Conservation (phyloP, 257 asterid species). For the Nicotiana benthamiana region DNA sequence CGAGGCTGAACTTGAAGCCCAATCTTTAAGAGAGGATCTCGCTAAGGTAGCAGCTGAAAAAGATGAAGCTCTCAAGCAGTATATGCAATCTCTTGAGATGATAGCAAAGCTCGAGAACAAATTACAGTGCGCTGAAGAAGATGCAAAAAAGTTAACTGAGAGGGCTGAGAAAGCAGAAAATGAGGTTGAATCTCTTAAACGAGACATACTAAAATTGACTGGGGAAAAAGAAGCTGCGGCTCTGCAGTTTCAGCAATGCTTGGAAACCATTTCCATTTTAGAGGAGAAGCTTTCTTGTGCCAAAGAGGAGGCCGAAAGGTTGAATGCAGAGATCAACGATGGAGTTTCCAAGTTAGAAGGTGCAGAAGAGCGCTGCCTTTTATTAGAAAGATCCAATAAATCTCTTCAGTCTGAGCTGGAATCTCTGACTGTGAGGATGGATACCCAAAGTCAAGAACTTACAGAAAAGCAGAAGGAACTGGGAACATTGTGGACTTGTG, state of each 20-base stretch:
- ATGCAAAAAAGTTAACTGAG: conserved; percentile 43
- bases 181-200: conserved; percentile 63
- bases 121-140: conserved; percentile 56
- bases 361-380: conserved; percentile 61
- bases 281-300: conserved; percentile 54
- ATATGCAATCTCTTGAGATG: conserved; percentile 56
- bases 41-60: conserved; percentile 48
- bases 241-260: conserved; percentile 49
- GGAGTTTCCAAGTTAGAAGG: conserved; percentile 62
- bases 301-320: conserved; percentile 55
- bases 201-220: conserved; percentile 42
- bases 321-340: conserved; percentile 48
- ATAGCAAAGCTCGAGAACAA: conserved; percentile 75
- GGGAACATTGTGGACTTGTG: conserved; percentile 72
- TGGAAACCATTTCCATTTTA: conserved; percentile 50
- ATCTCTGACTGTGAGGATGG: conserved; percentile 62
- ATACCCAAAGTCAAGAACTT: conserved; percentile 70
- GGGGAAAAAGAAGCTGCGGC: conserved; percentile 71
- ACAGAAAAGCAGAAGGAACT: conserved; percentile 85
- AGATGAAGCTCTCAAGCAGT: conserved; percentile 70
- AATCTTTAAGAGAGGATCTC: conserved; percentile 40
- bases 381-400: conserved; percentile 64
- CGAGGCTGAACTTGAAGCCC: conserved; percentile 50
- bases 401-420: conserved; percentile 83
- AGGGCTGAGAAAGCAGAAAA: conserved; percentile 73